Evolutionary conservation across 345 rosid species (phyloP).

Genomic region (Rhodamnia argentea): DNA sequence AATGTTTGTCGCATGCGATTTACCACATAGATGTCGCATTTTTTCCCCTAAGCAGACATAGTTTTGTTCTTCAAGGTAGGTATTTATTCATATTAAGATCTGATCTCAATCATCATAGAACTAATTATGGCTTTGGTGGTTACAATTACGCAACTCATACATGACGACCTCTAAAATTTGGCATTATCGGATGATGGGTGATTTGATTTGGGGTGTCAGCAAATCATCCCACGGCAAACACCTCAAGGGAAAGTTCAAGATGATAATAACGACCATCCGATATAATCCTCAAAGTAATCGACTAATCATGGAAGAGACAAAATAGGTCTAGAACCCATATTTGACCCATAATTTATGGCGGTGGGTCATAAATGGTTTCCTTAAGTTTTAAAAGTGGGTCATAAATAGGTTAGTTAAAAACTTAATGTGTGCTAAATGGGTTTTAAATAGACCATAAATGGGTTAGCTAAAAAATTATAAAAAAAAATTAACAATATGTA

Average conservation of each 20-base stretch:
- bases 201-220: not conserved
- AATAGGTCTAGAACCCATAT: too few species aligned
- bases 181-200: not conserved
- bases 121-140: not conserved
- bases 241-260: not conserved
- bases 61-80: not conserved
- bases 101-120: not conserved
- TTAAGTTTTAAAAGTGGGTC: too few species aligned
- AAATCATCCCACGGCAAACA: not conserved
- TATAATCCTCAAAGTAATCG: accelerated
- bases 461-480: too few species aligned
- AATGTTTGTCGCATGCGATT: not conserved
- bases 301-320: too few species aligned
- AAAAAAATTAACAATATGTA: too few species aligned
- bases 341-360: too few species aligned
- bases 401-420: too few species aligned
- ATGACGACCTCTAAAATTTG: not conserved
- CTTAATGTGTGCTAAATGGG: too few species aligned
- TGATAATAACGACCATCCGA: not conserved
- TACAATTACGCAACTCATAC: not conserved
- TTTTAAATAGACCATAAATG: too few species aligned
- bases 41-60: not conserved
- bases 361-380: too few species aligned
- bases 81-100: not conserved
- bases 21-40: not conserved